Evolutionary conservation across 306 rosid genomes (phyloP).

Genomic region (Begonia masoniana): DNA sequence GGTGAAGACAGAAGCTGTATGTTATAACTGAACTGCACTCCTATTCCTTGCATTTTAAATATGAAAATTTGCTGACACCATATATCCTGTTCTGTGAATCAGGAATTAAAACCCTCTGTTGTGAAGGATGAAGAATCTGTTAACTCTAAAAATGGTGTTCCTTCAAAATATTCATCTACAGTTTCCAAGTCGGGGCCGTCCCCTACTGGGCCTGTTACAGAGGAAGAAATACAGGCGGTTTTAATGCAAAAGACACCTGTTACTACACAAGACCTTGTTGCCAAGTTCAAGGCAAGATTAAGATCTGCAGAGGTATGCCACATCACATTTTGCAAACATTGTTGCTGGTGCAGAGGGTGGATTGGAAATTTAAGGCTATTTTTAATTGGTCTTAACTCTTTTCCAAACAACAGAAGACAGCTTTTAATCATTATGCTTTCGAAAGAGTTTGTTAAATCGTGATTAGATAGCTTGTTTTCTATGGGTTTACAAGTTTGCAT

Average conservation of each 20-base stretch:
- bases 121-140: conserved; percentile 37
- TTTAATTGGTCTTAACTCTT: too few relatives aligned
- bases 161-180: conserved; percentile 36
- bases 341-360: too few relatives aligned
- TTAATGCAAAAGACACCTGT: conserved; percentile 68
- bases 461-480: too few relatives aligned
- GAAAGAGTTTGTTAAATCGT: too few relatives aligned
- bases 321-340: neutral
- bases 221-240: conserved; percentile 87
- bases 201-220: conserved; percentile 69
- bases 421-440: too few relatives aligned
- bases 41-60: too few relatives aligned
- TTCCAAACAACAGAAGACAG: too few relatives aligned
- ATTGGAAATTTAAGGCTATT: too few relatives aligned
- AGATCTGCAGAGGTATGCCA: conserved; percentile 47
- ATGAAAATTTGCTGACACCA: too few relatives aligned
- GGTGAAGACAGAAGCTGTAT: conserved; percentile 77
- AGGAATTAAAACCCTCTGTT: conserved; percentile 49
- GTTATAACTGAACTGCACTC: conserved; percentile 13
- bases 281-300: conserved; percentile 72
- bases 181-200: conserved; percentile 22
- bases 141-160: conserved; percentile 34
- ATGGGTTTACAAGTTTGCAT: too few relatives aligned
- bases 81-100: conserved; percentile 2
- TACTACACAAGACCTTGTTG: conserved; percentile 89